phyloP scores from a whole-genome alignment of 176 grass and related monocot genomes.

The Aegilops umbellulata region DNA sequence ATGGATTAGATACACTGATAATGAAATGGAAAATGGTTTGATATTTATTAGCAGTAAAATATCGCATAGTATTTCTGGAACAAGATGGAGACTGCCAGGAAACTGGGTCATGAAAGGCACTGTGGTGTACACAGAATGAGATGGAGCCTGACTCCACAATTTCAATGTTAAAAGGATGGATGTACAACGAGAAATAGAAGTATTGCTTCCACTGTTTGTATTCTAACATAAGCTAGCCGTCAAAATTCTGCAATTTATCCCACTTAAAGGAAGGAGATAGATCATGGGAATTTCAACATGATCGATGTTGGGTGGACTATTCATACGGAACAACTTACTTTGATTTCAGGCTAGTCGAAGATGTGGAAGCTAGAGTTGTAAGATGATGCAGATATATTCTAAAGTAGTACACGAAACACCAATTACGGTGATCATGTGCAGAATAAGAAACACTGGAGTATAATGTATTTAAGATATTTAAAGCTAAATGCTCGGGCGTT shows the following conservation, averaged over 20 bases:
- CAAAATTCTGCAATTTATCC: not conserved
- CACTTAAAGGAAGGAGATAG: not conserved
- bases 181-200: not conserved
- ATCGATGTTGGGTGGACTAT: not conserved
- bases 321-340: not conserved
- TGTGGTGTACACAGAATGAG: constrained; percentile 11
- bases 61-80: not conserved
- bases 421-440: not conserved
- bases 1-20: constrained; percentile 17
- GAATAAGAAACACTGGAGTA: not conserved
- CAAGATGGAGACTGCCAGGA: not conserved
- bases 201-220: not conserved
- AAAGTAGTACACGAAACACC: not conserved
- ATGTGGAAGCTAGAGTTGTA: not conserved
- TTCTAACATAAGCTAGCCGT: not conserved
- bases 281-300: not conserved
- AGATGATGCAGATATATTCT: not conserved
- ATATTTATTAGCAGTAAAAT: not conserved
- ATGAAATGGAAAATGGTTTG: constrained; percentile 7
- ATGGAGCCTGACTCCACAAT: not conserved
- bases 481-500: not conserved
- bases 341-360: not conserved
- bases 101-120: not conserved
- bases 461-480: not conserved
- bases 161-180: not conserved